Evolutionary conservation across 176 grass and related monocot species (phyloP), one percentile per base, ranked within the genome.

Genomic region (Dendrocalamus sinicus): DNA sequence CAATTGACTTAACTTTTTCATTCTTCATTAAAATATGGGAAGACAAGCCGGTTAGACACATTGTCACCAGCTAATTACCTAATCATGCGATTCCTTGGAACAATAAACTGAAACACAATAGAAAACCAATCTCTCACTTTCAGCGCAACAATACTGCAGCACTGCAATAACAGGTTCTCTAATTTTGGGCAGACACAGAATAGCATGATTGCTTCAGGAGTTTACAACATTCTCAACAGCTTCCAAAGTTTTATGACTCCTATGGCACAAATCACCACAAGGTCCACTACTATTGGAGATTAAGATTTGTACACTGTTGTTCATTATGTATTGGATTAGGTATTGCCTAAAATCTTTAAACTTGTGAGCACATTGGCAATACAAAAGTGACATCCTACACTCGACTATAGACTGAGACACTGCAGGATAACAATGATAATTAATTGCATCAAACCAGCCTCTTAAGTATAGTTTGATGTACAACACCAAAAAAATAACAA

Each of bases 381-480:
- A 60, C 64, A 75, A 50, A 75, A 76, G 26, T 37, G 13, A 24
- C 55, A 73, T 73, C 41, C 53, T 72, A 88, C 13, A 28, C 17
- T 76, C 20, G 10, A 55, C 75, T 73, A 78, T 65, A 78, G 35
- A 79, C 39, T 62, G 19, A 20, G 22, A 40, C 47, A 64, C 12
- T 63, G 15, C 9, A 67, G 22, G 12, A 67, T 46, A 65, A 45
- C 44, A 78, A 23, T 63, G 30, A 51, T 37, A 77, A 71, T 62
- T 53, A n/a, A 53, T 64, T 74, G 47, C 10, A 51, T 45, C 24
- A 66, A 23, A 26, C 6, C 59, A 26, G 60, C 39, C 39, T 69
- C n/a, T 61, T 61, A 3, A 62, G 9, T 4, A 68, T 43, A 77
- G 22, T 3, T 30, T 69, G 45, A 16, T 19, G 61, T 76, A 77